Evolutionary conservation across 2,329 filamentous ascomycete genomes (phyloP), one percentile per base, ranked within the genome.

Genomic region (Didymella pomorum): DNA sequence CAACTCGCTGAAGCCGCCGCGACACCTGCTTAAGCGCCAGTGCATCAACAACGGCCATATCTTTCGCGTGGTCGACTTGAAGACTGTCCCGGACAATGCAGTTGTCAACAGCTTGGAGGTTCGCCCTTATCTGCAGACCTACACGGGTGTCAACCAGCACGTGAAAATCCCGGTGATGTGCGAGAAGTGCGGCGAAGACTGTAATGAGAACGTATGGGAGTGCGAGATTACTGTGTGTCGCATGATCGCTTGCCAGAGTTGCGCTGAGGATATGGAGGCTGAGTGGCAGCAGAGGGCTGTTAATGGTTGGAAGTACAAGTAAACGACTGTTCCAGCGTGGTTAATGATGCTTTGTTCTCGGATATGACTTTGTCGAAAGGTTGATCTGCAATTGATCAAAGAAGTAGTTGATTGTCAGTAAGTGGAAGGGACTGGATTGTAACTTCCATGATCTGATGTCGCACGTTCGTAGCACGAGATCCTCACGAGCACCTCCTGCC

Each of bases 41-140:
- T 72, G 70, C 39, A 42, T 71, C 26, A 52, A 44, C 23, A 62
- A 60, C 31, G 66, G 67, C 16, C 70, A 72, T 31, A 56, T 66
- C 14, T 70, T 71, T 35, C 62, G 59, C 41, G 58, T 61, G 0
- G 46, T 69, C 26, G 50, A 67, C 20, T 46, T 71, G 25, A 58
- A 61, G n/a, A 41, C 35, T 0, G 60, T 69, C 3, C 66, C 66
- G 11, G 62, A 69, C 14, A 43, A 58, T 21, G 46, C 60, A 2
- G n/a, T 35, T 18, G 54, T 69, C 53, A 70, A 70, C 46, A 52
- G 35, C 10, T 20, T 70, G 14, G 60, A 61, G 28, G 64, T 67
- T 2, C 58, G 63, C 2, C 62, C 65, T 7, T 69, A 65, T 21
- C 28, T 66, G 3, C 47, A 53, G 11, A 65, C 63, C 4, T 39